phyloP scores from a whole-genome alignment of 2,329 filamentous ascomycete species.

The Calonectria ilicicola region DNA sequence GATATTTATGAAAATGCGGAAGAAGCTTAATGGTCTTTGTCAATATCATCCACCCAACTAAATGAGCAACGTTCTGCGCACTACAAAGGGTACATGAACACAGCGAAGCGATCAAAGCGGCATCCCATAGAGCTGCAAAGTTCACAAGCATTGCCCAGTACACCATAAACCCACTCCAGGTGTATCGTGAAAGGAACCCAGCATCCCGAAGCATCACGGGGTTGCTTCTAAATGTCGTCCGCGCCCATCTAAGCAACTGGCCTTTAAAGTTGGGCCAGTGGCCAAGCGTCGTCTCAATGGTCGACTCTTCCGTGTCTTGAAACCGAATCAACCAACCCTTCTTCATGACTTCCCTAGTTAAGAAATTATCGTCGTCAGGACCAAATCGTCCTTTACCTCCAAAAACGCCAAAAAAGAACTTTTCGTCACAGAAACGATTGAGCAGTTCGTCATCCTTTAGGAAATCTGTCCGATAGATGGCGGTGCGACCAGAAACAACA shows the following conservation, averaged over 20 bases:
- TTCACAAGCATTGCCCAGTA: conserved; percentile 66
- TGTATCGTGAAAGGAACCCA: conserved; percentile 23
- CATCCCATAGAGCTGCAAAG: conserved; percentile 67
- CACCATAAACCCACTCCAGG: conserved; percentile 67
- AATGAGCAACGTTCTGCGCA: conserved; percentile 10
- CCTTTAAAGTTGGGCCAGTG: conserved; percentile 59
- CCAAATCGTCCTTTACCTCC: conserved; percentile 51
- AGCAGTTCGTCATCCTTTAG: conserved; percentile 58
- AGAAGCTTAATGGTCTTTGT: conserved; percentile 69
- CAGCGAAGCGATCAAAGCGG: conserved; percentile 51
- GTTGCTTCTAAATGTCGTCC: conserved; percentile 71
- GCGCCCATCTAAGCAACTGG: conserved; percentile 68
- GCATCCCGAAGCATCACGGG: conserved; percentile 61
- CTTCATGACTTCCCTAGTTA: conserved; percentile 65
- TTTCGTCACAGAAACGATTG: conserved; percentile 59
- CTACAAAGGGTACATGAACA: not conserved
- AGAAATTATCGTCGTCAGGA: conserved; percentile 71
- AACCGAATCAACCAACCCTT: conserved; percentile 66
- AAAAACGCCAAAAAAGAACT: conserved; percentile 58
- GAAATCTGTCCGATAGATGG: conserved; percentile 62
- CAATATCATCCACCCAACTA: conserved; percentile 61
- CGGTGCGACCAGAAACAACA: conserved; percentile 68
- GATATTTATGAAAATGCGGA: conserved; percentile 63
- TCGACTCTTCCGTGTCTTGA: conserved; percentile 61
- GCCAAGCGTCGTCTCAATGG: conserved; percentile 66